These are phyloP conservation scores for Corinectria fuckeliana DNA, from an alignment of 2,329 filamentous ascomycete genomes.

Conservation along the genomic window DNA sequence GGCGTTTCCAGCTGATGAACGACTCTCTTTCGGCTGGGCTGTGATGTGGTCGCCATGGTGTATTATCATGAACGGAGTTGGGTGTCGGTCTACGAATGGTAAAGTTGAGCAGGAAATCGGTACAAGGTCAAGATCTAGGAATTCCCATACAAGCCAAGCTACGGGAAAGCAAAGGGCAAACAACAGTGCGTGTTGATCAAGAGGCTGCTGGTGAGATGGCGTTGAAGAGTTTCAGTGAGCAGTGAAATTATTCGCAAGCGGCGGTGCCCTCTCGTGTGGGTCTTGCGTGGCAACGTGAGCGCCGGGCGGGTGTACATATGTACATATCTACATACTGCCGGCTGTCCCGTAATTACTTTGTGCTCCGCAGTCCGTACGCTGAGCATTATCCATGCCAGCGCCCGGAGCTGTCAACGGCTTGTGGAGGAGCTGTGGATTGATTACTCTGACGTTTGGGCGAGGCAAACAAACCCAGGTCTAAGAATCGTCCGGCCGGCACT, in stretches of 20 bases:
- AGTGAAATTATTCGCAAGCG: constrained; percentile 13
- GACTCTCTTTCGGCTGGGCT: constrained; percentile 57
- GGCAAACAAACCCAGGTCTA: too few relatives aligned
- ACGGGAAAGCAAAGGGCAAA: background rate
- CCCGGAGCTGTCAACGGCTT: background rate
- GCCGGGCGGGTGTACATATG: too few relatives aligned
- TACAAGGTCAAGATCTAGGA: background rate
- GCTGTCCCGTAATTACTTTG: background rate
- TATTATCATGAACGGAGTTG: background rate
- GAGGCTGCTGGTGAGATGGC: background rate
- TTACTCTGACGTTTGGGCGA: background rate
- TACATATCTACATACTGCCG: too few relatives aligned
- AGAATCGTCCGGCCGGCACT: too few relatives aligned
- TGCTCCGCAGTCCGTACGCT: background rate
- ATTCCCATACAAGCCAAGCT: background rate
- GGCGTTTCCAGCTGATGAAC: constrained; percentile 71
- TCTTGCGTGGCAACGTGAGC: too few relatives aligned
- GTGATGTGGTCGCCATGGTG: constrained; percentile 36
- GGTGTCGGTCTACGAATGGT: background rate
- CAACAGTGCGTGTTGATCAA: background rate
- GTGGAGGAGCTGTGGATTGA: background rate
- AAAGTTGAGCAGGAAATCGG: background rate
- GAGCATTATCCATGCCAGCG: background rate
- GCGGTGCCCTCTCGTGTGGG: constrained; percentile 2
- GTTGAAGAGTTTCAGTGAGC: background rate